Conservation (phyloP, 768 basidiomycete genomes). For the Rhodotorula taiwanensis region DNA sequence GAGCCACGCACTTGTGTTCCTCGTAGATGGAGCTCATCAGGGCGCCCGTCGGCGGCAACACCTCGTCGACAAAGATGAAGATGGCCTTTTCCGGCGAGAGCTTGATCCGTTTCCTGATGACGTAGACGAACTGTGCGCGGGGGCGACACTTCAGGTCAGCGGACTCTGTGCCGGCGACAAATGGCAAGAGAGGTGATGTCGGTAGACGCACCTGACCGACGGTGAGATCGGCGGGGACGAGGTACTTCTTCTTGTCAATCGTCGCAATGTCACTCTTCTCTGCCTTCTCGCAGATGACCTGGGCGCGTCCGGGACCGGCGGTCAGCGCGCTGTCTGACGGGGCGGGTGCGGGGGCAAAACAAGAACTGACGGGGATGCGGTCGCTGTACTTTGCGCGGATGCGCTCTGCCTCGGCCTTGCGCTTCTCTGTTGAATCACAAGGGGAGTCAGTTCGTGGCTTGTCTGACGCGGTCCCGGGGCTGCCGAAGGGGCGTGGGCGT, state of each 20-base stretch:
- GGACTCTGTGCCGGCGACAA: not conserved
- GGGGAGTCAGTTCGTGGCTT: not conserved
- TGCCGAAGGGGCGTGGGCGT: not conserved
- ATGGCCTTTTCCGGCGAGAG: conserved; percentile 99
- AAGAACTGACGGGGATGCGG: conserved; percentile 78
- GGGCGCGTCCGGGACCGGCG: not conserved
- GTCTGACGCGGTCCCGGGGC: not conserved
- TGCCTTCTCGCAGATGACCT: conserved; percentile 99
- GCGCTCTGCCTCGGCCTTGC: conserved; percentile 97
- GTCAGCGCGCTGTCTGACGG: not conserved
- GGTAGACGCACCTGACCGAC: conserved; percentile 33
- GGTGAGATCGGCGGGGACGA: conserved; percentile 72
- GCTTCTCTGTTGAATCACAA: conserved; percentile 67
- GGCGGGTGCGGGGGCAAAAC: not conserved
- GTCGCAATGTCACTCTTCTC: conserved; percentile 97
- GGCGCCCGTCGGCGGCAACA: conserved; percentile 93
- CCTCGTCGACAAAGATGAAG: conserved; percentile 99
- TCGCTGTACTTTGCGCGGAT: conserved; percentile 98
- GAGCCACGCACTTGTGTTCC: conserved; percentile 87
- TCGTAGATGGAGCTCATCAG: conserved; percentile 99
- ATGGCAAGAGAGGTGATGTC: too few relatives aligned
- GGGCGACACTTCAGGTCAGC: not conserved
- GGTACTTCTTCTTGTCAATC: conserved; percentile 99
- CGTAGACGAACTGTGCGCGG: conserved; percentile 90
- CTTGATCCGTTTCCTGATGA: conserved; percentile 99